These are phyloP conservation scores for Panellus pusillus DNA, from an alignment of 768 basidiomycete genomes.

Conservation along the genomic window DNA sequence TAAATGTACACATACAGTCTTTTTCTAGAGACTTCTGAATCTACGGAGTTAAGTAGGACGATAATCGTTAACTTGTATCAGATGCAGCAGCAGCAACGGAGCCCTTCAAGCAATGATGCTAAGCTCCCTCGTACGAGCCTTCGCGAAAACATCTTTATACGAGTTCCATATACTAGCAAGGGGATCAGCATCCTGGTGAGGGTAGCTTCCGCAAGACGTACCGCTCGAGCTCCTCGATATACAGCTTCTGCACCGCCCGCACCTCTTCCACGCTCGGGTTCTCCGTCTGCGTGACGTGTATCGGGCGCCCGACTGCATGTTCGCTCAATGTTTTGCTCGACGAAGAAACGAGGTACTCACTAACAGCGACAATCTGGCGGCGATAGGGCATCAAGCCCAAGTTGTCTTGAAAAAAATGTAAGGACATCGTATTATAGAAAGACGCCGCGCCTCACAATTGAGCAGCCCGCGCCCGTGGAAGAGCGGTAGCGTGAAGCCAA, in stretches of 20 bases:
- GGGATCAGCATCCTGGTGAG: neutral
- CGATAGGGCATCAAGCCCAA: constrained; percentile 95
- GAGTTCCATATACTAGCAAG: constrained; percentile 85
- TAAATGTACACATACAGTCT: too few relatives aligned
- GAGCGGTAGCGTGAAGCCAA: constrained; percentile 96
- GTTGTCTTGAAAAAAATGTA: constrained; percentile 60
- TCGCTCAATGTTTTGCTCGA: neutral
- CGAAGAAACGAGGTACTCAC: constrained; percentile 52
- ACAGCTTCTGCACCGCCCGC: constrained; percentile 73
- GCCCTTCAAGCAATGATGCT: constrained; percentile 66
- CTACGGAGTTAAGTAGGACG: too few relatives aligned
- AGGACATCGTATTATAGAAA: neutral
- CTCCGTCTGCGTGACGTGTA: constrained; percentile 72
- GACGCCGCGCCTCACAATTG: constrained; percentile 61
- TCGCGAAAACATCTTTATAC: constrained; percentile 93
- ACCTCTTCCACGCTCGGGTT: constrained; percentile 84
- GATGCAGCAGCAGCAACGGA: too few relatives aligned
- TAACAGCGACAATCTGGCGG: constrained; percentile 91
- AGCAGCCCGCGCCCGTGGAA: constrained; percentile 95
- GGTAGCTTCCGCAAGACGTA: constrained; percentile 34
- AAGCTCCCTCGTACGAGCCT: constrained; percentile 73
- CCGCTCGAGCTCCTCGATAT: constrained; percentile 93
- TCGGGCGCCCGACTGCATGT: constrained; percentile 79
- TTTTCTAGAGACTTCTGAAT: too few relatives aligned
- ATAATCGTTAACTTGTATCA: too few relatives aligned